These are phyloP conservation scores for Orbilia javanica DNA, from an alignment of 2,329 filamentous ascomycete species.

Conservation along the genomic window DNA sequence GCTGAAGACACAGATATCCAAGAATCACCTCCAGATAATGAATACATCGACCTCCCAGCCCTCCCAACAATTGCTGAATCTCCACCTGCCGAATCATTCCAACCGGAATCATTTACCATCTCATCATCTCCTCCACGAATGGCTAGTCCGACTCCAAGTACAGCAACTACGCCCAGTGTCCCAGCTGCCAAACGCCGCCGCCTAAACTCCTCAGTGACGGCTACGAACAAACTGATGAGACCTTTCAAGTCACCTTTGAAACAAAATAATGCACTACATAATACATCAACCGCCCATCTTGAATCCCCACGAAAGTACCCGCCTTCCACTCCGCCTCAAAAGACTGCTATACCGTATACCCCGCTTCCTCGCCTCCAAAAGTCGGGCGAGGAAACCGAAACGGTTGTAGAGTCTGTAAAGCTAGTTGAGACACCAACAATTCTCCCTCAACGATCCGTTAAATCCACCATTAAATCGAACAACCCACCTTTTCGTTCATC, in stretches of 20 bases:
- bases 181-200: slow-evolving; percentile 54
- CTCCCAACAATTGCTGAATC: slow-evolving; percentile 48
- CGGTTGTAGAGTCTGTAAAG: background rate
- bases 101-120: slow-evolving; percentile 9
- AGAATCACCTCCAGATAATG: background rate
- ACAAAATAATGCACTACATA: slow-evolving; percentile 33
- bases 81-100: slow-evolving; percentile 14
- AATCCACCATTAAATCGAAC: slow-evolving; percentile 39
- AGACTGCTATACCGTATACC: slow-evolving; percentile 32
- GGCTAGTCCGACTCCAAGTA: slow-evolving; percentile 36
- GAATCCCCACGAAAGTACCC: slow-evolving; percentile 36
- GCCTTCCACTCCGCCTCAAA: slow-evolving; percentile 43
- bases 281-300: slow-evolving; percentile 1
- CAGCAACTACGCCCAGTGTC: slow-evolving; percentile 28
- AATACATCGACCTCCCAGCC: slow-evolving; percentile 10
- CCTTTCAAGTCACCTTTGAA: slow-evolving; percentile 56
- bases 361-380: slow-evolving; percentile 26
- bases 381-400: slow-evolving; percentile 15
- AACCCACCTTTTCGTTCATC: slow-evolving; percentile 53
- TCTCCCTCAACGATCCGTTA: slow-evolving; percentile 4
- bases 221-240: slow-evolving; percentile 34
- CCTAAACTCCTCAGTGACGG: slow-evolving; percentile 40
- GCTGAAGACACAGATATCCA: background rate
- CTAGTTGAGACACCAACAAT: slow-evolving; percentile 16
- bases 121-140: slow-evolving; percentile 47